Base-by-base conservation (phyloP, 2,329 filamentous ascomycete species). In the Epichloe festucae region DNA sequence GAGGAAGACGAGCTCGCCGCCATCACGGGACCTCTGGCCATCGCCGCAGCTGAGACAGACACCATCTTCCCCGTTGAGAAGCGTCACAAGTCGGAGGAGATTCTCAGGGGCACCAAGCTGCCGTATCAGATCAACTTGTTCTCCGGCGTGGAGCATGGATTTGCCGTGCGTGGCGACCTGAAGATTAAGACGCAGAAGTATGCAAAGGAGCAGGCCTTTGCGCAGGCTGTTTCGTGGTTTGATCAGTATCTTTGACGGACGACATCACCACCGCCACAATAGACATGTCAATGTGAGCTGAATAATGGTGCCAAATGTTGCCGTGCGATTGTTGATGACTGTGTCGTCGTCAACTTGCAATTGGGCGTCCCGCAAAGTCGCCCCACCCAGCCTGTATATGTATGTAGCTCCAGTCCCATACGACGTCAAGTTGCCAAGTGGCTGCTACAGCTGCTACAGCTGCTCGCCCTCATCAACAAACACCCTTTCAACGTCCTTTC, bases 131-230 rank as follows among this genome's bases (percentile, higher is more conserved):
- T 89, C 53, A 80, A 74, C 55, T 67, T 91, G 42, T 91, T 82
- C 71, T 78, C 79, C 15, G 79, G 78, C 39, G 82, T 85, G 6
- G 64, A 70, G 54, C 87, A 93, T 62, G 87, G 87, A 0, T 93
- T 91, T 60, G 82, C 81, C 15, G 82, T 88, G 7, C 76, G 86
- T 38, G 78, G 73, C 4, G 81, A 91, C 59, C 52, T 75, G 31
- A 69, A 68, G 3, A 68, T 74, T 52, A 68, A 69, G 19, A 57
- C 61, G 52, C 68, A 78, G 61, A 80, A 76, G 66, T 90, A 81
- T 63, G 85, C 82, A 35, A 90, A 90, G 74, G 85, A 91, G 69
- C 76, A 82, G 63, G 86, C 87, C 0, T 90, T 90, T 65, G 68
- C 76, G 57, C 87, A 91, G 73, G 85, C 86, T 27, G 75, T 89